Evolutionary conservation across 2,329 filamentous ascomycete genomes (phyloP).

Genomic region (Didymella lethalis): DNA sequence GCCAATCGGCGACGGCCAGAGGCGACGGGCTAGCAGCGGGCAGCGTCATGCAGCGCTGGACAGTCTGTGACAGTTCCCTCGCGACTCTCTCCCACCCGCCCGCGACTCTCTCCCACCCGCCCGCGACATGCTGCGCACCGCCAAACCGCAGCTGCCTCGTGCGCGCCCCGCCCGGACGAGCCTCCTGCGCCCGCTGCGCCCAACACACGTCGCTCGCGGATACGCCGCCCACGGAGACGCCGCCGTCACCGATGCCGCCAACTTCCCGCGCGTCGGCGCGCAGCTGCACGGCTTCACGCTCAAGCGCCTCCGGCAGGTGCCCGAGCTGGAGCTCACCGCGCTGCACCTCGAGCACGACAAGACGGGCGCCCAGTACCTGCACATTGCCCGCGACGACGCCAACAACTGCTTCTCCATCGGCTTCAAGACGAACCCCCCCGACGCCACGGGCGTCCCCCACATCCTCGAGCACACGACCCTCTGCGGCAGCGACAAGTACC

Average conservation of each 20-base stretch:
- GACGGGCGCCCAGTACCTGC: constrained; percentile 94
- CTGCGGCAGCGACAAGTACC: constrained; percentile 95
- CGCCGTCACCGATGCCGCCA: constrained; percentile 77
- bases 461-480: constrained; percentile 97
- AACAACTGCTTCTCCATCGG: constrained; percentile 99
- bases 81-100: constrained; percentile 2
- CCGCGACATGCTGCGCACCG: constrained; percentile 49
- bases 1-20: constrained; percentile 7
- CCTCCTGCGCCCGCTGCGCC: constrained; percentile 1
- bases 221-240: constrained; percentile 65
- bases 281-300: constrained; percentile 94
- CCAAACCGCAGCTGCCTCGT: constrained; percentile 40
- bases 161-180: constrained; percentile 21
- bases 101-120: background rate
- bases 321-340: constrained; percentile 91
- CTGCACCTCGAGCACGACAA: constrained; percentile 91
- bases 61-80: background rate
- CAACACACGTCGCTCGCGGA: constrained; percentile 31
- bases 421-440: constrained; percentile 98
- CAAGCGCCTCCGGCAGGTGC: constrained; percentile 86
- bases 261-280: constrained; percentile 80
- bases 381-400: constrained; percentile 91
- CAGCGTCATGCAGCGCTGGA: background rate
- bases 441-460: constrained; percentile 94
- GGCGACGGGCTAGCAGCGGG: background rate